Conservation (phyloP, 805 yeast genomes). For the Candida fluviatilis region DNA sequence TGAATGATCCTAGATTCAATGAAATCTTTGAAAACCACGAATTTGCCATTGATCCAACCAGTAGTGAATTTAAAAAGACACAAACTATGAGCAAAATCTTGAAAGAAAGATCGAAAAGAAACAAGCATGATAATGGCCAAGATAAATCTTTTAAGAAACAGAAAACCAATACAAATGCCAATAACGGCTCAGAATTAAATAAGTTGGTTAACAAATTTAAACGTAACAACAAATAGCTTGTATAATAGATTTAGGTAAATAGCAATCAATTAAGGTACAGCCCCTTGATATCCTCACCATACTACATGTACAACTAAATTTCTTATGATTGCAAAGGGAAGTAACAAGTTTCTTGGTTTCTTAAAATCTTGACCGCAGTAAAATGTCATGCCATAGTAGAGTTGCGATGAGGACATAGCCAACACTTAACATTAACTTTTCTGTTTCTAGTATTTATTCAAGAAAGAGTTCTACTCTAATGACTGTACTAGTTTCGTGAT, state of each 20-base stretch:
- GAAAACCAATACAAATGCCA: constrained; percentile 1
- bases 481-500: too few species aligned
- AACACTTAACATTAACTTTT: too few species aligned
- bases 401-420: too few species aligned
- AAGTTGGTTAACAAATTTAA: constrained; percentile 3
- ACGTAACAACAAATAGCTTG: constrained; percentile 1
- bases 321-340: too few species aligned
- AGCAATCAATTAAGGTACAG: neutral
- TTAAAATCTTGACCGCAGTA: too few species aligned
- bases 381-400: too few species aligned
- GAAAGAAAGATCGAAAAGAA: constrained; percentile 65
- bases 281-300: neutral
- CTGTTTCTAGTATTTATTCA: too few species aligned
- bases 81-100: constrained; percentile 80
- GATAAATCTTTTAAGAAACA: constrained; percentile 9
- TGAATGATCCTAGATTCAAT: constrained; percentile 79
- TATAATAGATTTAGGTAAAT: neutral
- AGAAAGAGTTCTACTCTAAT: too few species aligned
- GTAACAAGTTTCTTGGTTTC: too few species aligned
- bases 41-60: constrained; percentile 91
- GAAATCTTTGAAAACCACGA: constrained; percentile 88
- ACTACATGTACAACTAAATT: too few species aligned
- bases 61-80: constrained; percentile 86
- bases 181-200: constrained; percentile 3
- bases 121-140: constrained; percentile 15